These are phyloP conservation scores for Lentinus brumalis DNA, from an alignment of 768 basidiomycete genomes.

Conservation along the genomic window DNA sequence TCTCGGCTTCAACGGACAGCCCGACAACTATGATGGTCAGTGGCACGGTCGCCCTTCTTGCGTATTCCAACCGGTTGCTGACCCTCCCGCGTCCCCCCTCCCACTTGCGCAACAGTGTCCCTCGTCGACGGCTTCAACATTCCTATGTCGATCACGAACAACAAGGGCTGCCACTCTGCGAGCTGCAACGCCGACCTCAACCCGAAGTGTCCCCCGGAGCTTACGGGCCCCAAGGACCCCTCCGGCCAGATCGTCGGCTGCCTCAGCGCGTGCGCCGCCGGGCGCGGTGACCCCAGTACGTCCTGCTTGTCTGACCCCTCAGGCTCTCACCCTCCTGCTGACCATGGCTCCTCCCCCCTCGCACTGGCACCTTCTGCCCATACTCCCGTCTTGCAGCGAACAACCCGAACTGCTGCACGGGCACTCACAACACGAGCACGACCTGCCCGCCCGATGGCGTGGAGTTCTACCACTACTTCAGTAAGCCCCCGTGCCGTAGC, in stretches of 20 bases:
- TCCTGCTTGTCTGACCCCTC: background rate
- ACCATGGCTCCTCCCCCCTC: background rate
- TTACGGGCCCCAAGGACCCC: slow-evolving; percentile 38
- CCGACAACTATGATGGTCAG: slow-evolving; percentile 40
- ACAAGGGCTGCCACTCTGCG: slow-evolving; percentile 33
- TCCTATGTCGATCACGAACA: slow-evolving; percentile 36
- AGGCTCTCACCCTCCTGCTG: slow-evolving; percentile 11
- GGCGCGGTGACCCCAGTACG: slow-evolving; percentile 36
- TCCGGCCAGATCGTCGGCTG: slow-evolving; percentile 42
- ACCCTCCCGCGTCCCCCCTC: no score
- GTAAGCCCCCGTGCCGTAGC: slow-evolving; percentile 28
- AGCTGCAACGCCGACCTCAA: slow-evolving; percentile 39
- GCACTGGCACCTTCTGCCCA: no score
- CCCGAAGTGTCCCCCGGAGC: slow-evolving; percentile 34
- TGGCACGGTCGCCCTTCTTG: no score
- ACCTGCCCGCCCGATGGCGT: slow-evolving; percentile 60
- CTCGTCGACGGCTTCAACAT: slow-evolving; percentile 38
- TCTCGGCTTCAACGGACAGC: slow-evolving; percentile 26
- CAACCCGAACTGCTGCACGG: slow-evolving; percentile 68
- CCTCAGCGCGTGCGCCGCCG: slow-evolving; percentile 44
- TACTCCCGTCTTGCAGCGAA: slow-evolving; percentile 35
- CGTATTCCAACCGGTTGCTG: background rate
- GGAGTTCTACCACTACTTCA: slow-evolving; percentile 48
- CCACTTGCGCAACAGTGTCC: slow-evolving; percentile 24
- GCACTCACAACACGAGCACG: slow-evolving; percentile 47